Conservation (phyloP, 805 yeast genomes). For the Candida qinlingensis region DNA sequence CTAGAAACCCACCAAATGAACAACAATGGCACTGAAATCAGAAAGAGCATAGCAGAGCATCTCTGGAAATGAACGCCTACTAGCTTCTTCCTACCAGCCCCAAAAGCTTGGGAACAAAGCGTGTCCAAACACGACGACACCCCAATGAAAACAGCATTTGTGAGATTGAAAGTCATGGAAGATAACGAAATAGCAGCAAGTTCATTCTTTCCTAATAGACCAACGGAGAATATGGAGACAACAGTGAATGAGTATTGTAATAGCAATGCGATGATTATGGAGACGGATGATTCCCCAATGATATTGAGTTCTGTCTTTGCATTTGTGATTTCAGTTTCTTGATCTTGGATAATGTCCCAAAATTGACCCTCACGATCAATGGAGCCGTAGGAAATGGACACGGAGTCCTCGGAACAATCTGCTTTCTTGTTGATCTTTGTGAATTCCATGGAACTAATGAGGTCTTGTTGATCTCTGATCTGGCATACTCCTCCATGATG, state of each 20-base stretch:
- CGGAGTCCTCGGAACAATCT: no score
- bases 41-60: constrained; percentile 54
- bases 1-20: constrained; percentile 60
- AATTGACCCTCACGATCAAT: no score
- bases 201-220: constrained; percentile 65
- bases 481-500: no score
- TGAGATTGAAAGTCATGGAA: constrained; percentile 67
- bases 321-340: no score
- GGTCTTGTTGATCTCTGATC: no score
- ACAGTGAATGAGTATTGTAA: constrained; percentile 69
- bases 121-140: constrained; percentile 72
- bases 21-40: constrained; percentile 41
- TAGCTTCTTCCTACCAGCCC: constrained; percentile 54
- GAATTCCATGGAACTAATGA: no score
- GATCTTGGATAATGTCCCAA: no score
- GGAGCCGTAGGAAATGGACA: no score
- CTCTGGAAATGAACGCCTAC: constrained; percentile 66
- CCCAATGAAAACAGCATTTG: constrained; percentile 64
- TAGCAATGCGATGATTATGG: constrained; percentile 64
- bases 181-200: constrained; percentile 73
- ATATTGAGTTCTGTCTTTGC: constrained; percentile 25
- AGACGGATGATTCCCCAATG: constrained; percentile 40
- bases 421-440: no score
- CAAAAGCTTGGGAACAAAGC: constrained; percentile 70
- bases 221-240: constrained; percentile 72